phyloP scores from a whole-genome alignment of 1,139 yeast species.

The Suhomyces terraborum region DNA sequence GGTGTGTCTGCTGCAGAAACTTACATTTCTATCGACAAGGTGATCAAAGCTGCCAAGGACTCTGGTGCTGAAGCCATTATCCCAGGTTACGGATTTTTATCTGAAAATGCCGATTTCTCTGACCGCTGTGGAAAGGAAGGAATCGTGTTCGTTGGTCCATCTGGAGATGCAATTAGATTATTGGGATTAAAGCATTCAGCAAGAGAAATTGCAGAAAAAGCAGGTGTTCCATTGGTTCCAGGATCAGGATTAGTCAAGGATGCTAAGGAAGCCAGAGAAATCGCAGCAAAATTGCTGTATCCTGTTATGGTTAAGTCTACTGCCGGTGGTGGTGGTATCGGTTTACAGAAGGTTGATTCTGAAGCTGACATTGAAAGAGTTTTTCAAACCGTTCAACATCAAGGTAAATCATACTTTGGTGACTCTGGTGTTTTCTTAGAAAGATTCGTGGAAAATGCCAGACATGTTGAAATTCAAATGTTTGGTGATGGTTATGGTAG shows the following conservation, averaged over 20 bases:
- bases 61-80: constrained; percentile 89
- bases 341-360: constrained; percentile 87
- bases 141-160: constrained; percentile 90
- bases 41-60: constrained; percentile 78
- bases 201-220: constrained; percentile 83
- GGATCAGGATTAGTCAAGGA: constrained; percentile 81
- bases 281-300: constrained; percentile 79
- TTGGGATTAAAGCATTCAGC: constrained; percentile 96
- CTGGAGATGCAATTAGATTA: constrained; percentile 87
- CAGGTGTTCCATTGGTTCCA: constrained; percentile 93
- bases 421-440: constrained; percentile 95
- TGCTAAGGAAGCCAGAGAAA: constrained; percentile 69
- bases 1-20: constrained; percentile 90
- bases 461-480: constrained; percentile 96
- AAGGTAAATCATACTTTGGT: constrained; percentile 89
- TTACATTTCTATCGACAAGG: constrained; percentile 80
- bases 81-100: constrained; percentile 95
- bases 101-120: constrained; percentile 95
- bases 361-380: constrained; percentile 79
- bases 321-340: constrained; percentile 99
- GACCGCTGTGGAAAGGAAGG: constrained; percentile 83
- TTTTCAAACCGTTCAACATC: constrained; percentile 88
- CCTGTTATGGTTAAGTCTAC: constrained; percentile 97
- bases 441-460: constrained; percentile 87
- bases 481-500: constrained; percentile 93